Percentiles rank a stretch among this genome's conserved stretches.
Conservation (phyloP, 108 stramenopile genomes). For the Ochromonas danica region DNA sequence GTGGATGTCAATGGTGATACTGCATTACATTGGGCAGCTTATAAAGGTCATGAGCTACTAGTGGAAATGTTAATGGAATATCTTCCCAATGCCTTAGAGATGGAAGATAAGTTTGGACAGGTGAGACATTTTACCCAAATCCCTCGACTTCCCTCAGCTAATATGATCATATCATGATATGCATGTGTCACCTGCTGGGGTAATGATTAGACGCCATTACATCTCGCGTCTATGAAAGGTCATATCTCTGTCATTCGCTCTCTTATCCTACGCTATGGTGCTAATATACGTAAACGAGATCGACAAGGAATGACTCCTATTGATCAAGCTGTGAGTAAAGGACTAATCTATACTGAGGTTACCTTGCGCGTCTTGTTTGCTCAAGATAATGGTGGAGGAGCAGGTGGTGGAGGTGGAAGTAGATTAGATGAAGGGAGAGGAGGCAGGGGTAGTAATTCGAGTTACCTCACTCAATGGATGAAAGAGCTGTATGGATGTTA, state of each 20-base stretch:
- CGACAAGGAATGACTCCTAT: slow-evolving; percentile 37
- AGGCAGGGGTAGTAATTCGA: too few species aligned
- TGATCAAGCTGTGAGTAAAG: slow-evolving; percentile 65
- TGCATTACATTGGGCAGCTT: slow-evolving; percentile 83
- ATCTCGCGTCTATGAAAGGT: slow-evolving; percentile 82
- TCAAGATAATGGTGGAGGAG: not conserved
- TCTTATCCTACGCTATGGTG: slow-evolving; percentile 42
- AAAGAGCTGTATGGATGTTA: not conserved
- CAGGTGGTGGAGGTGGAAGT: too few species aligned
- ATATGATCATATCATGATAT: not conserved
- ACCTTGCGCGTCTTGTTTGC: not conserved
- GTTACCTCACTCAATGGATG: not conserved
- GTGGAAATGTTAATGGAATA: slow-evolving; percentile 77
- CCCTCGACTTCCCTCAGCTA: too few species aligned
- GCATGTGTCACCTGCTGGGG: not conserved
- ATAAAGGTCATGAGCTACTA: slow-evolving; percentile 82
- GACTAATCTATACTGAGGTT: slow-evolving; percentile 54
- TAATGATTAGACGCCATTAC: slow-evolving; percentile 73
- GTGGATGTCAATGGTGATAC: slow-evolving; percentile 75
- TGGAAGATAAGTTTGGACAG: not conserved
- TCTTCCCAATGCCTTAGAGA: slow-evolving; percentile 40
- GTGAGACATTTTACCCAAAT: not conserved
- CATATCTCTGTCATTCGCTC: slow-evolving; percentile 65
- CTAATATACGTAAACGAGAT: slow-evolving; percentile 2
- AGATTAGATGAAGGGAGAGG: too few species aligned